Base-by-base conservation (phyloP, 495 filamentous ascomycete genomes). In the Penicillium antarcticum region DNA sequence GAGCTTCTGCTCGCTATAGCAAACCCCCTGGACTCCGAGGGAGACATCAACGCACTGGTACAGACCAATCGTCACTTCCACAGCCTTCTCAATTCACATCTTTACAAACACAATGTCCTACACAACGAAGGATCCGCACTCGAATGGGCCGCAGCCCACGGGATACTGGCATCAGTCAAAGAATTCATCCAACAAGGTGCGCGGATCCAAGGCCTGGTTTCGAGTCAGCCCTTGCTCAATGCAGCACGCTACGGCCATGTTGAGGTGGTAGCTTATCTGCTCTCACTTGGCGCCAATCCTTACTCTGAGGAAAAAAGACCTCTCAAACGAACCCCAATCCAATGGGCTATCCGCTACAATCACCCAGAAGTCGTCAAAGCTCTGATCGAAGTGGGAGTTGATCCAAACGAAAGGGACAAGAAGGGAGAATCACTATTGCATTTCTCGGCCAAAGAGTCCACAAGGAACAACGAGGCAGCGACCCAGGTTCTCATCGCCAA, bases 1-100 rank as follows among this genome's bases (percentile, higher is more conserved):
- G 47, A 49, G 38, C 16, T 49, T 13, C 31, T 49, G 26, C 17
- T 49, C 4, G 2, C 16, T 17, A 49, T 49, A 49, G 29, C 38
- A 23, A 11, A 35, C 12, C 3, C 8, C 4, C 38, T 41, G 23
- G 47, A 26, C 29, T 34, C 18, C 31, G 26, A 49, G 33, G 21
- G 3, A 10, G 29, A 39, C 29, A 41, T 42, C n/a, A 49, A 49
- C n/a, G 47, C 47, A 13, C 33, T 49, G 3, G 37, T 31, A 34
- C 40, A n/a, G 9, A 34, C 29, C 10, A 49, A 33, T n/a, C 37
- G 16, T 29, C 46, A 17, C 13, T 41, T 29, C 13, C 32, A 24
- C 14, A 11, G 0, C 1, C 46, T 49, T 10, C n/a, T 49, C 7
- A 49, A 49, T 18, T 5, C 36, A 11, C 17, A 21, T 11, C 46